A percentile compares a stretch with the other conserved stretches of the same genome.
Conservation (phyloP, 345 rosid species). For the Excoecaria agallocha region DNA sequence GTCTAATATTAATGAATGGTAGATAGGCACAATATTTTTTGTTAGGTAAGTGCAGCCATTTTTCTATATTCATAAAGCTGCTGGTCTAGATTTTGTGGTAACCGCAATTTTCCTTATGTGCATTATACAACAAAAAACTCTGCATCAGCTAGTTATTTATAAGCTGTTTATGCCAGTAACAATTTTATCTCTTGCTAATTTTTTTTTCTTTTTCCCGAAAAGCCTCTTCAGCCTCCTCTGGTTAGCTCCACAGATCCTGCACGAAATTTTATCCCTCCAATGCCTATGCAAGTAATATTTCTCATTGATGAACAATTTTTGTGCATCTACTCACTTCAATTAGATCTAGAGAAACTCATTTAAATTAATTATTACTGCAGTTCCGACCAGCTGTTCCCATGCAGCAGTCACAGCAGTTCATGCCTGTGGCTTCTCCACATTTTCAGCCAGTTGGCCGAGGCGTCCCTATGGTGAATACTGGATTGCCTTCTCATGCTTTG, state of each 20-base stretch:
- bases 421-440: constrained; percentile 59
- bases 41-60: background rate
- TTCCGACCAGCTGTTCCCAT: constrained; percentile 59
- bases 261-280: constrained; percentile 59
- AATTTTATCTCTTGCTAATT: constrained; percentile 18
- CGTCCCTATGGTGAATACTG: constrained; percentile 54
- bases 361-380: constrained; percentile 40
- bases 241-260: constrained; percentile 58
- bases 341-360: constrained; percentile 3
- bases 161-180: constrained; percentile 4
- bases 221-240: constrained; percentile 62
- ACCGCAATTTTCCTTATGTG: constrained; percentile 1
- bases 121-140: background rate
- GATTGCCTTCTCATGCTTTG: constrained; percentile 63
- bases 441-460: constrained; percentile 65
- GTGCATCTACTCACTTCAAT: background rate
- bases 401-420: constrained; percentile 64
- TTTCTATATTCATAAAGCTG: constrained; percentile 5
- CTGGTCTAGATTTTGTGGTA: constrained; percentile 14
- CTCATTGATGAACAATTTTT: constrained; percentile 14
- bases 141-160: background rate
- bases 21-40: background rate
- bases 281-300: constrained; percentile 64
- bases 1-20: background rate
- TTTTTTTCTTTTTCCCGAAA: constrained; percentile 15